Evolutionary conservation across 352 stramenopile genomes (phyloP), one percentile per base, ranked within the genome.

Genomic region (Albugo laibachii): DNA sequence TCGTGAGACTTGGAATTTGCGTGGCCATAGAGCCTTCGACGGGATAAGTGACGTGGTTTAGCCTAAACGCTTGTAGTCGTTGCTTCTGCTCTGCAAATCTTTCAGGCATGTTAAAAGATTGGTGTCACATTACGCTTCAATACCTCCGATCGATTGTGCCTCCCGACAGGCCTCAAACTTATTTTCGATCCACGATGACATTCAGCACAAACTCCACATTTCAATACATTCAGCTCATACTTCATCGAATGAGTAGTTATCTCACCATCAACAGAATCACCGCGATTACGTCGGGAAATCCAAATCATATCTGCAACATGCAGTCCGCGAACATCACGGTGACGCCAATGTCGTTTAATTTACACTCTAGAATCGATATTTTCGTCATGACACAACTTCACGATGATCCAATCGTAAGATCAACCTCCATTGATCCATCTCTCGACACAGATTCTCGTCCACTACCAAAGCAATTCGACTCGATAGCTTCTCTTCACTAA

Each of bases 371-470:
- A 38, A 87, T 78, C 31, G 63, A 61, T 18, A 66, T 70, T 86
- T 87, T 16, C 68, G 62, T 3, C 73, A 57, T 38, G 78, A 83
- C 8, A 86, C 53, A 16, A 87, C 61, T 51, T 91, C 78, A 12
- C 78, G 74, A 51, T 91, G 78, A 50, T 91, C 78, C n/a, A 91
- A 50, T 1, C 86, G 39, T 31, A 87, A 43, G n/a, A 87, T 66
- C 27, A 91, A 47, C 44, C 86, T 73, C 78, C 74, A 87, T 41
- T 63, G 58, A 31, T 87, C 75, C 13, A 52, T 57, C 12, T 41
- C 57, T 45, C 39, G 55, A 44, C 58, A 59, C 31, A 66, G 48
- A 24, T 16, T 10, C 24, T 31, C 24, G 8, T 31, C n/a, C n/a
- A n/a, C n/a, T 31, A 31, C 8, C 3, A 8, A 31, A 8, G 3